Conservation (phyloP, 148 eudicot species). For the Vaccinium macrocarpon region DNA sequence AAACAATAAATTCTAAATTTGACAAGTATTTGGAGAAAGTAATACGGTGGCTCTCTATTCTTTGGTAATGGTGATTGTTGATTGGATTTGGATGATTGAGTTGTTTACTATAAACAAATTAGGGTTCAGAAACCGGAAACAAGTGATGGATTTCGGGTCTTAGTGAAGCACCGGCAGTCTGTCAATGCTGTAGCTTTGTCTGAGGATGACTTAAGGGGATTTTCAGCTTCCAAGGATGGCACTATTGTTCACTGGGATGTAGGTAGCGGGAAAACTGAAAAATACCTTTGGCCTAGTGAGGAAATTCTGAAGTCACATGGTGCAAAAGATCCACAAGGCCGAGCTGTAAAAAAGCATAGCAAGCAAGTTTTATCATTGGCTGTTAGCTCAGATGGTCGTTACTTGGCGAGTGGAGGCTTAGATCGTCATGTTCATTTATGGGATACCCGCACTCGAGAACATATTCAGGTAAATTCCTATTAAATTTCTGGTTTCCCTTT, state of each 20-base stretch:
- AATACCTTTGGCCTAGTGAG: slow-evolving; percentile 77
- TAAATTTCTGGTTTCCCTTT: not conserved
- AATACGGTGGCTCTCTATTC: not conserved
- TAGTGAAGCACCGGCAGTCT: slow-evolving; percentile 79
- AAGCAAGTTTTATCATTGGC: slow-evolving; percentile 70
- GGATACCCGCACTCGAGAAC: slow-evolving; percentile 83
- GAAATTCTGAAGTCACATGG: slow-evolving; percentile 71
- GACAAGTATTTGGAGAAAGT: not conserved
- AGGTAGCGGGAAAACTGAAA: slow-evolving; percentile 67
- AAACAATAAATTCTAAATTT: not conserved
- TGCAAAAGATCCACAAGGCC: slow-evolving; percentile 63
- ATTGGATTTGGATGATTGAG: slow-evolving; percentile 16
- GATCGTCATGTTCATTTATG: slow-evolving; percentile 97
- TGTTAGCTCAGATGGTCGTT: slow-evolving; percentile 85
- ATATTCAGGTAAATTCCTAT: slow-evolving; percentile 59
- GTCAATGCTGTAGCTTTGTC: slow-evolving; percentile 82
- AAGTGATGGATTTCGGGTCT: slow-evolving; percentile 39
- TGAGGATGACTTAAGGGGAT: slow-evolving; percentile 74
- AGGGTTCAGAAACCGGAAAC: slow-evolving; percentile 73
- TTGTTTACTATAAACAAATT: slow-evolving; percentile 15
- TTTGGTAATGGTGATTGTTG: slow-evolving; percentile 11
- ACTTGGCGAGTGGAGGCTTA: slow-evolving; percentile 85
- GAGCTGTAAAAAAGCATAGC: slow-evolving; percentile 61
- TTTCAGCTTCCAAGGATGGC: slow-evolving; percentile 97
- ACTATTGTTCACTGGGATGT: slow-evolving; percentile 83